Conservation (phyloP, 2,329 filamentous ascomycete species). For the Aspergillus puulaauensis region DNA sequence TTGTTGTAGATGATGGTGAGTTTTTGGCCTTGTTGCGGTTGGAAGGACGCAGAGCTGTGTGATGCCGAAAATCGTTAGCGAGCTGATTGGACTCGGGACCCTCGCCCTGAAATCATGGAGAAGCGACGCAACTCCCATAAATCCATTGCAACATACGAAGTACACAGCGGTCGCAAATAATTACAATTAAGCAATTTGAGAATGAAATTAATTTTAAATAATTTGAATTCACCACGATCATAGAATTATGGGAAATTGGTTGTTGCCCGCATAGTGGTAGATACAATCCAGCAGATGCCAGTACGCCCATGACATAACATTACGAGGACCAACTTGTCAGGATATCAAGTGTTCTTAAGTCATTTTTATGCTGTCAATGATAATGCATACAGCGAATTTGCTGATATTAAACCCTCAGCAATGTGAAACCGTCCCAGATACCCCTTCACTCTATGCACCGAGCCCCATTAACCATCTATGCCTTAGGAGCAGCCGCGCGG, state of each 20-base stretch:
- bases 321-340: conserved; percentile 22
- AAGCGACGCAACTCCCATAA: conserved; percentile 25
- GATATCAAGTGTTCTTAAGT: conserved; percentile 45
- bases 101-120: conserved; percentile 29
- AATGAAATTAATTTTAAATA: not conserved
- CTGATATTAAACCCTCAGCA: conserved; percentile 37
- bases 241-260: conserved; percentile 4
- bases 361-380: conserved; percentile 43
- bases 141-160: conserved; percentile 8
- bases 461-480: conserved; percentile 40
- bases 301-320: conserved; percentile 15
- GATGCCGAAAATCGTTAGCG: conserved; percentile 47
- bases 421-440: conserved; percentile 40
- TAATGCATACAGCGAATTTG: conserved; percentile 43
- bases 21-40: conserved; percentile 39
- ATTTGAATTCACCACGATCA: not conserved
- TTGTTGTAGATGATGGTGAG: conserved; percentile 35
- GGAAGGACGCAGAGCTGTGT: conserved; percentile 40
- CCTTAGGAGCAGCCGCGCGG: conserved; percentile 75
- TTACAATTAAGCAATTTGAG: not conserved
- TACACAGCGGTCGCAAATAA: not conserved
- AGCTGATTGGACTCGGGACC: conserved; percentile 31
- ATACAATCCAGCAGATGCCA: conserved; percentile 16
- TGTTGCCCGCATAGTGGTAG: conserved; percentile 15
- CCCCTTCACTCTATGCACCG: conserved; percentile 45